A percentile compares a stretch with the other conserved stretches of the same genome.
Evolutionary conservation across 352 stramenopile species (phyloP).

Genomic region (Pythium graminicola): DNA sequence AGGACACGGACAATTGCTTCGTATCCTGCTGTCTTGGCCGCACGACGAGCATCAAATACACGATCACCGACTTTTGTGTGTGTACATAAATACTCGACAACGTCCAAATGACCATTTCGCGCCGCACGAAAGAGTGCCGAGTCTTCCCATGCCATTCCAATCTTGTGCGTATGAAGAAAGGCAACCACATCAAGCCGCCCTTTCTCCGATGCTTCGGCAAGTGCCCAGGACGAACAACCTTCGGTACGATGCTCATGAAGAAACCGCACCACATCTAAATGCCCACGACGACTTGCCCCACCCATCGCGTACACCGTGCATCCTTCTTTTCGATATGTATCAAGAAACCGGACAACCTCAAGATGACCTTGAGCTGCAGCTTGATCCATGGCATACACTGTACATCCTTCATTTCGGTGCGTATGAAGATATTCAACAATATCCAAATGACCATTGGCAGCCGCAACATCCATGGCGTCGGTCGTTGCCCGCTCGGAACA

Average conservation of each 20-base stretch:
- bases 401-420: constrained; percentile 13
- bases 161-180: constrained; percentile 13
- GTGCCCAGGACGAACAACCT: constrained; percentile 20
- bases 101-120: constrained; percentile 19
- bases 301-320: constrained; percentile 25
- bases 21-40: constrained; percentile 12
- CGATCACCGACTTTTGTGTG: constrained; percentile 16
- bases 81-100: constrained; percentile 22
- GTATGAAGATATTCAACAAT: constrained; percentile 16
- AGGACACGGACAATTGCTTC: background rate
- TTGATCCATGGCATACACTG: constrained; percentile 19
- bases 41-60: constrained; percentile 17
- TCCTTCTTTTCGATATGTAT: constrained; percentile 17
- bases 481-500: constrained; percentile 4
- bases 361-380: constrained; percentile 17
- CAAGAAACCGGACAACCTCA: constrained; percentile 20
- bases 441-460: constrained; percentile 21
- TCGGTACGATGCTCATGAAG: constrained; percentile 16
- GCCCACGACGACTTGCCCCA: constrained; percentile 3
- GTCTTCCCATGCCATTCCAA: constrained; percentile 19
- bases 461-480: constrained; percentile 24
- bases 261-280: constrained; percentile 22
- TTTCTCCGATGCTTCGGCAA: constrained; percentile 16
- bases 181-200: constrained; percentile 13
- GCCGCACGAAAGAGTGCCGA: constrained; percentile 22